Conservation (phyloP, 495 filamentous ascomycete species). For the Aspergillus kassunensis region DNA sequence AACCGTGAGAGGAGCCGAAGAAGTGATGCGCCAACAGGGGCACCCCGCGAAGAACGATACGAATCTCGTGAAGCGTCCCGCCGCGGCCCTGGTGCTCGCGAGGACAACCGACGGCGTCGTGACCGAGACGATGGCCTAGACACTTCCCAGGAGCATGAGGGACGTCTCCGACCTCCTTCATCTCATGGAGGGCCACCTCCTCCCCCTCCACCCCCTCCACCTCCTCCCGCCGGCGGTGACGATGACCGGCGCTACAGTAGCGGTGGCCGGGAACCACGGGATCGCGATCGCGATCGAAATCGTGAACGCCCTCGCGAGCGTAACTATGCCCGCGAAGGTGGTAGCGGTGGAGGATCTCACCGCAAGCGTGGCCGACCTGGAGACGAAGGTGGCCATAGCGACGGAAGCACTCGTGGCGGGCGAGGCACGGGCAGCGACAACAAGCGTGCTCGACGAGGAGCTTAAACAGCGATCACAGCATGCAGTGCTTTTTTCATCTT, state of each 20-base stretch:
- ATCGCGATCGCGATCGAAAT: slow-evolving; percentile 39
- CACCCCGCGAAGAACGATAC: slow-evolving; percentile 33
- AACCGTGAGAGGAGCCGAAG: slow-evolving; percentile 37
- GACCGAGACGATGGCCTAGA: slow-evolving; percentile 36
- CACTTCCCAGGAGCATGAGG: slow-evolving; percentile 31
- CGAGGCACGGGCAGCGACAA: slow-evolving; percentile 37
- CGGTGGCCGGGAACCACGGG: slow-evolving; percentile 35
- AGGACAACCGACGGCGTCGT: slow-evolving; percentile 36
- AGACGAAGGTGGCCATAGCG: slow-evolving; percentile 28
- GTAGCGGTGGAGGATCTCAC: slow-evolving; percentile 28
- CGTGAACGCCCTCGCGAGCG: slow-evolving; percentile 40
- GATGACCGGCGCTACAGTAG: slow-evolving; percentile 38
- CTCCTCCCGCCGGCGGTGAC: slow-evolving; percentile 19
- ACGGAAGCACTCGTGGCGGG: slow-evolving; percentile 30
- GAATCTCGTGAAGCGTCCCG: slow-evolving; percentile 35
- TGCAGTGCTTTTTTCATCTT: slow-evolving; percentile 4
- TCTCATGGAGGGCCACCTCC: slow-evolving; percentile 35
- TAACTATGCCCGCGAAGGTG: slow-evolving; percentile 31
- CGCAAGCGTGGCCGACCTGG: slow-evolving; percentile 42
- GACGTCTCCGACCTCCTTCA: slow-evolving; percentile 39
- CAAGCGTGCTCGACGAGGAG: slow-evolving; percentile 44
- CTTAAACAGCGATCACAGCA: slow-evolving; percentile 15
- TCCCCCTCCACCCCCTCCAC: slow-evolving; percentile 29
- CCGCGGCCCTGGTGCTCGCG: slow-evolving; percentile 33
- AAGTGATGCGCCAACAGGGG: slow-evolving; percentile 29